Evolutionary conservation across 2,329 filamentous ascomycete genomes (phyloP), one percentile per base, ranked within the genome.

Genomic region (Aspergillus texensis): DNA sequence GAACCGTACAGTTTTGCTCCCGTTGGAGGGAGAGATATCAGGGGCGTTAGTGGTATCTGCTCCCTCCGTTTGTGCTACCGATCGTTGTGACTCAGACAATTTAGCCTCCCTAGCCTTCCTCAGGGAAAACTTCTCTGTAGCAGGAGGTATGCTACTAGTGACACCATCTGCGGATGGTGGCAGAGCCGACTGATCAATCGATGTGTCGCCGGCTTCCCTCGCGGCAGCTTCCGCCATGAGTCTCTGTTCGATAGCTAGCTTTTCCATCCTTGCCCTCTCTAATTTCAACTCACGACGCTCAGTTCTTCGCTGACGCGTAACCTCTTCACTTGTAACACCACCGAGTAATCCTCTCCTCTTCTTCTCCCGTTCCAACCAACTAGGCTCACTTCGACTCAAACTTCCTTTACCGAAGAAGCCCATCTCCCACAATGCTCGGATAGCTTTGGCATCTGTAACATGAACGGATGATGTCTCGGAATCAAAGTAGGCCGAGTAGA

Each of bases 331-430:
- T 50, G 95, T 95, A 67, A 88, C 84, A 28, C 81, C 82, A 36
- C 87, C 85, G 30, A 88, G 80, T 19, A 89, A 78, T 12, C 91
- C 91, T 63, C 85, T 85, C 57, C 90, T 86, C 32, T 90, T 88
- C 77, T 92, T 90, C 78, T 97, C 93, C 66, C 91, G 85, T 67
- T 91, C 91, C 57, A 97, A 78, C 95, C 95, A 99, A 70, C 89
- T 95, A 3, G 94, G 94, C 77, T 99, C 94, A 82, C 94, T 97
- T 71, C 96, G 88, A 81, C 94, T 97, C 63, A 98, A 82, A 70
- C 84, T 94, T 52, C 95, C 95, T 78, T 97, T 97, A 55, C 96
- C 96, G 78, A 94, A 99, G 79, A 99, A 99, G 6, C 95, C 95
- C 81, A 96, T 92, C 78, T 97, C 92, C 95, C 96, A 99, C 28